Percentiles rank a stretch among this genome's conserved stretches.
phyloP scores from a whole-genome alignment of 805 yeast species.

The Ogataea sp. region DNA sequence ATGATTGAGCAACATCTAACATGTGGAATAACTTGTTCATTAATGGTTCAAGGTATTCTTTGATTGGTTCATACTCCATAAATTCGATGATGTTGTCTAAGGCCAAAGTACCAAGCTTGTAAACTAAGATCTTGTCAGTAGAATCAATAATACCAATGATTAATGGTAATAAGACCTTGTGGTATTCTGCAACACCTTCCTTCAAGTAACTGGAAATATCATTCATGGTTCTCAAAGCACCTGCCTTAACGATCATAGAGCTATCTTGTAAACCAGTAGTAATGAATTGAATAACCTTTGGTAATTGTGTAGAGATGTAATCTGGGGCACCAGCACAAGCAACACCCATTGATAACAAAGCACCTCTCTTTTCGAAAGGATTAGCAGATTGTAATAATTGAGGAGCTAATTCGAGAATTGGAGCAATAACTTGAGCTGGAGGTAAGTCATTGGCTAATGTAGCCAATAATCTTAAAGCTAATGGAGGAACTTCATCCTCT shows the following conservation, averaged over 20 bases:
- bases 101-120: slow-evolving; percentile 85
- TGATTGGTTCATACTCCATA: slow-evolving; percentile 80
- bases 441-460: slow-evolving; percentile 79
- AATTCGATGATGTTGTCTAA: slow-evolving; percentile 89
- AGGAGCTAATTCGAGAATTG: slow-evolving; percentile 61
- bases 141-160: slow-evolving; percentile 81
- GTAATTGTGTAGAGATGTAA: slow-evolving; percentile 67
- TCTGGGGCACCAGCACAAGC: slow-evolving; percentile 94
- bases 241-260: slow-evolving; percentile 68
- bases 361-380: slow-evolving; percentile 80
- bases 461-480: slow-evolving; percentile 75
- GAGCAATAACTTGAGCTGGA: slow-evolving; percentile 82
- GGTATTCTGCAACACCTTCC: slow-evolving; percentile 77
- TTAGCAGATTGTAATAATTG: slow-evolving; percentile 53
- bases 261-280: slow-evolving; percentile 71
- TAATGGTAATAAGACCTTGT: slow-evolving; percentile 74
- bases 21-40: slow-evolving; percentile 84
- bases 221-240: slow-evolving; percentile 77
- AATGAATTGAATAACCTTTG: slow-evolving; percentile 63
- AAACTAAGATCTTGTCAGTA: slow-evolving; percentile 74
- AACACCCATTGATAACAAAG: slow-evolving; percentile 70
- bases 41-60: slow-evolving; percentile 73
- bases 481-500: slow-evolving; percentile 70
- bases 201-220: slow-evolving; percentile 79
- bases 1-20: slow-evolving; percentile 67